Conservation (phyloP, 129 eudicot genomes). For the Flaveria robusta region DNA sequence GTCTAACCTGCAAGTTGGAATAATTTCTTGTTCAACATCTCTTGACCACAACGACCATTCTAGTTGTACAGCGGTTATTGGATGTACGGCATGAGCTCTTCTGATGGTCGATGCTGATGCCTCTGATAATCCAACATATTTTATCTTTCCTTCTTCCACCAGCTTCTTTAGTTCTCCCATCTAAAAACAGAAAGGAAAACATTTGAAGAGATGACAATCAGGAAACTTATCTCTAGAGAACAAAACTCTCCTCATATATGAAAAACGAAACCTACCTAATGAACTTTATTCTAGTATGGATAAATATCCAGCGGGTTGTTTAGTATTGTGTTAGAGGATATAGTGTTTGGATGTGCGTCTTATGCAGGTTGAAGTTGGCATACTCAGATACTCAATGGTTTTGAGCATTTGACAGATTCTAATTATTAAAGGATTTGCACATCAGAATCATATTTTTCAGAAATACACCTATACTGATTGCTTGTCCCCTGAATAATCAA, state of each 20-base stretch:
- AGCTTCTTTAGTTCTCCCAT: constrained; percentile 13
- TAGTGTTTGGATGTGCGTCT: too few relatives aligned
- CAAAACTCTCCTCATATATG: constrained; percentile 1
- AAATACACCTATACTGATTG: not conserved
- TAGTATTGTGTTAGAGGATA: too few relatives aligned
- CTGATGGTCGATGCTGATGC: constrained; percentile 5
- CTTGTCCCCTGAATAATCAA: too few relatives aligned
- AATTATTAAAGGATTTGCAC: not conserved
- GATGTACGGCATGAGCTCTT: constrained; percentile 8
- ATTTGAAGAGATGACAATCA: not conserved
- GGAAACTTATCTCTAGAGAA: not conserved
- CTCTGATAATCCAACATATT: constrained; percentile 9
- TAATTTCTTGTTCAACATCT: constrained; percentile 9
- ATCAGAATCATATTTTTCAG: not conserved
- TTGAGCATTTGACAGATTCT: not conserved
- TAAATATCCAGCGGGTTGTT: not conserved
- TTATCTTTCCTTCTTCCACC: constrained; percentile 10
- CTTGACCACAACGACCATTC: constrained; percentile 10
- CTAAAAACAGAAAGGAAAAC: not conserved
- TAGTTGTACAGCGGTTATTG: constrained; percentile 9
- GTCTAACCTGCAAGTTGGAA: constrained; percentile 9
- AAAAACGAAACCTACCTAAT: not conserved
- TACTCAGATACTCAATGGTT: not conserved
- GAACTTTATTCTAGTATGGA: not conserved
- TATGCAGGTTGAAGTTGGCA: not conserved